Evolutionary conservation across 2,329 filamentous ascomycete genomes (phyloP).

Genomic region (Fusarium sp.): DNA sequence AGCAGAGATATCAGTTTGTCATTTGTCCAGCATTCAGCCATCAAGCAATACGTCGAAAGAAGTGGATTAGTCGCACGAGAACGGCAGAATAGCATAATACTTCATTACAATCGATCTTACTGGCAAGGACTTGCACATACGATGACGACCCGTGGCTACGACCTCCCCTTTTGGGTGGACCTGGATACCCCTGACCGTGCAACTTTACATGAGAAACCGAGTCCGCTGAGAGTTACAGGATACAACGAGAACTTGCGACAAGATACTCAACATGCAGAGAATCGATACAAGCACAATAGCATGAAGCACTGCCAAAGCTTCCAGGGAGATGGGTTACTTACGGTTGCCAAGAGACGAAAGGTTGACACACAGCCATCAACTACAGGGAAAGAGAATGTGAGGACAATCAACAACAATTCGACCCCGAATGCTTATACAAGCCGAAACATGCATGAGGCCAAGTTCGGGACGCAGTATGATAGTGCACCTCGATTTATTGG

Average conservation of each 20-base stretch:
- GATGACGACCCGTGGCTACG: constrained; percentile 52
- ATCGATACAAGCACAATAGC: constrained; percentile 45
- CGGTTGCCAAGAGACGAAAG: constrained; percentile 52
- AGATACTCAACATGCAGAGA: constrained; percentile 35
- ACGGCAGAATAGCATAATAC: not conserved
- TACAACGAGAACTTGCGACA: constrained; percentile 28
- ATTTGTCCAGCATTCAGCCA: not conserved
- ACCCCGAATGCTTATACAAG: not conserved
- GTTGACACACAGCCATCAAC: constrained; percentile 7
- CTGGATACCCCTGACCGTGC: constrained; percentile 44
- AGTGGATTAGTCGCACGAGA: not conserved
- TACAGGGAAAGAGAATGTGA: constrained; percentile 37
- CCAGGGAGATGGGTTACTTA: constrained; percentile 43
- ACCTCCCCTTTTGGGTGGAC: constrained; percentile 46
- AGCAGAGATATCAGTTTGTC: not conserved
- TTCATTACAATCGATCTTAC: too few relatives aligned
- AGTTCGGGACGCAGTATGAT: constrained; percentile 19
- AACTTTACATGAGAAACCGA: constrained; percentile 49
- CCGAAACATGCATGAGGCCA: constrained; percentile 8
- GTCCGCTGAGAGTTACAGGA: constrained; percentile 64
- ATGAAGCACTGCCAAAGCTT: not conserved
- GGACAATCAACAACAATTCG: not conserved
- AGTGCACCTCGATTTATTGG: constrained; percentile 18
- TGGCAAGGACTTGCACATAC: not conserved
- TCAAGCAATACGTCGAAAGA: not conserved